Percentiles rank a stretch among this genome's conserved stretches.
phyloP scores from a whole-genome alignment of 2,329 filamentous ascomycete genomes.

The Monascus ruber region DNA sequence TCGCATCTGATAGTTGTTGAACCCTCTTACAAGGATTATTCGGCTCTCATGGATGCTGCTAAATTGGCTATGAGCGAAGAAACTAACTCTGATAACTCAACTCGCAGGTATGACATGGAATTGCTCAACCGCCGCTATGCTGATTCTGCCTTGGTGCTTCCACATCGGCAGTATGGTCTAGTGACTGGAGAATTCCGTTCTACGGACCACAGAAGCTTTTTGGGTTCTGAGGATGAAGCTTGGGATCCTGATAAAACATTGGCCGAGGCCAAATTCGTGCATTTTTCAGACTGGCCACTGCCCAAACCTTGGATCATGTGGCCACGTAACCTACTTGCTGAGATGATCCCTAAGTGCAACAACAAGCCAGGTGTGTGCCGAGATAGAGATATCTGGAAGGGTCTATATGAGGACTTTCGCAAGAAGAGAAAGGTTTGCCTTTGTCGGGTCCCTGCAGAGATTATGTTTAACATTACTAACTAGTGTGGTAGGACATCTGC shows the following conservation, averaged over 20 bases:
- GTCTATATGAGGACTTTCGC: conserved; percentile 27
- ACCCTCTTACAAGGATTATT: conserved; percentile 42
- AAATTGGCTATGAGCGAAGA: conserved; percentile 18
- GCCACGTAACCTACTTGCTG: conserved; percentile 20
- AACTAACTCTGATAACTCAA: conserved; percentile 10
- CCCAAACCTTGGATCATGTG: conserved; percentile 52
- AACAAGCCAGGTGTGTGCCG: conserved; percentile 25
- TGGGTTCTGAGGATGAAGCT: conserved; percentile 38
- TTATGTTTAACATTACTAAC: background rate
- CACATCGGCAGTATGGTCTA: conserved; percentile 52
- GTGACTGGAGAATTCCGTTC: conserved; percentile 52
- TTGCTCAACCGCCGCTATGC: conserved; percentile 53
- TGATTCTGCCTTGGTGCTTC: conserved; percentile 48
- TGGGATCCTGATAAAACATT: conserved; percentile 50
- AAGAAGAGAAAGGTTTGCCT: conserved; percentile 18
- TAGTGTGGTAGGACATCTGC: conserved; percentile 16
- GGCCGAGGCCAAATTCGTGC: conserved; percentile 53
- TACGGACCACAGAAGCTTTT: conserved; percentile 40
- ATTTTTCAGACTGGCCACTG: conserved; percentile 62
- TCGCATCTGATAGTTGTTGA: conserved; percentile 52
- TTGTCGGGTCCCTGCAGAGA: background rate
- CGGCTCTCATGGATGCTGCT: conserved; percentile 16
- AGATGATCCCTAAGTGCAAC: conserved; percentile 23
- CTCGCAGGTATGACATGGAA: conserved; percentile 51
- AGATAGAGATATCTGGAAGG: conserved; percentile 26